Base-by-base conservation (phyloP, 345 rosid genomes). In the Cardamine occulta region DNA sequence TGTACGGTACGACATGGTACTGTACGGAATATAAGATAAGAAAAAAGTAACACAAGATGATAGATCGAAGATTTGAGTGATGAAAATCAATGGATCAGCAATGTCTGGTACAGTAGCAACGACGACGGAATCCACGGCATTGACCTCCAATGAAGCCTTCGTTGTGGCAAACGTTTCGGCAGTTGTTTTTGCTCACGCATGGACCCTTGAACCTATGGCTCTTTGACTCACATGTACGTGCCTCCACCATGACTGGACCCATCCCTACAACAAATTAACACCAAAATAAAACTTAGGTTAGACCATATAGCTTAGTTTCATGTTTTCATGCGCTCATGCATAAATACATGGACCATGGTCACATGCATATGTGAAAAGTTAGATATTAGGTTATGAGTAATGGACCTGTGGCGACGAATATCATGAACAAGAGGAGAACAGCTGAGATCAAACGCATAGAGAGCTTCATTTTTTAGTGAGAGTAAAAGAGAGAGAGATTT, bases 41-140 rank as follows among this genome's bases (percentile, higher is more conserved):
- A 63, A 47, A 44, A 17, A 56, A 70, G 60, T 7, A 42, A 77
- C 32, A 63, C 31, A 28, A 18, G 51, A 47, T 3, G 26, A 15
- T n/a, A 9, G 51, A n/a, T 47, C 8, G 19, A 45, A 6, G 7
- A 21, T 14, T 52, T 29, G 63, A 19, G 18, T 58, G 7, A 39
- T 26, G 72, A 28, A 19, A 39, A 66, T 21, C 2, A 49, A 63
- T 57, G 26, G 37, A 79, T 79, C 71, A 86, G 45, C 88, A 86
- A 8, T 54, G 47, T 73, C 64, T 70, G 51, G 88, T 79, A 76
- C 87, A 82, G 76, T 48, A 86, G 74, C 88, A 88, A 45, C 86
- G 88, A 51, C 83, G 84, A 59, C 86, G 81, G 58, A 85, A 37
- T 1, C 91, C 87, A 13, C 77, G 66, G 61, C 89, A 88, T 0